Base-by-base conservation (phyloP, 2,329 filamentous ascomycete species). In the Paracamarosporium sp. region DNA sequence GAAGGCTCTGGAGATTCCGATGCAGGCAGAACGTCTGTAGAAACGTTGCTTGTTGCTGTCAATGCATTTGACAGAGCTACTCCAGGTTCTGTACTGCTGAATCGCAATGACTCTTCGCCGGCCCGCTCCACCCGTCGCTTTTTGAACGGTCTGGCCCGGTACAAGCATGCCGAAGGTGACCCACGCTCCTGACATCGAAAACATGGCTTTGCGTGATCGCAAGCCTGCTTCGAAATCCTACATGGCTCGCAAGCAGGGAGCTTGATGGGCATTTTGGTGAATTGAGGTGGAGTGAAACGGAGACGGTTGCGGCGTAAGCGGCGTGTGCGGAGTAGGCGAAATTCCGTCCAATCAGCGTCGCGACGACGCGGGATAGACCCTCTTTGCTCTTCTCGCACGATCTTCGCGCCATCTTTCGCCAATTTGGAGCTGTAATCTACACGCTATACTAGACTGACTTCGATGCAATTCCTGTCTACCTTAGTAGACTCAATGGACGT, bases 181-280 rank as follows among this genome's bases (percentile, higher is more conserved):
- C 33, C 33, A 38, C 51, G 40, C 30, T 46, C 40, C 33, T 20
- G 40, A 46, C 51, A 54, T 46, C 51, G 51, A 11, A 30, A 11
- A 15, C 51, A 54, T 9, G 51, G 51, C 24, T 47, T 38, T 20
- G 40, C 15, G 27, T 54, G 51, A 47, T 54, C 51, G 51, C 51
- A 54, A 12, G 51, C 51, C 22, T 44, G 43, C 17, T 54, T 54
- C 11, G 51, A 35, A 8, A n/a, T 22, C 17, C 51, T 31, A 41
- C 51, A 54, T 22, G 51, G 51, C 13, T 54, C 51, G 51, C 51
- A 54, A 17, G 51, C 51, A 30, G 51, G 47, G 12, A 38, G 47
- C 24, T 50, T 50, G 33, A 50, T 24, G n/a, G 47, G 47, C 47
- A 50, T 50, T 2, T 20, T 25, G 22, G 47, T 40, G 33, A 33